A percentile compares a stretch with the other conserved stretches of the same genome.
Conservation (phyloP, 2,329 filamentous ascomycete species). For the Trichoderma sp. region DNA sequence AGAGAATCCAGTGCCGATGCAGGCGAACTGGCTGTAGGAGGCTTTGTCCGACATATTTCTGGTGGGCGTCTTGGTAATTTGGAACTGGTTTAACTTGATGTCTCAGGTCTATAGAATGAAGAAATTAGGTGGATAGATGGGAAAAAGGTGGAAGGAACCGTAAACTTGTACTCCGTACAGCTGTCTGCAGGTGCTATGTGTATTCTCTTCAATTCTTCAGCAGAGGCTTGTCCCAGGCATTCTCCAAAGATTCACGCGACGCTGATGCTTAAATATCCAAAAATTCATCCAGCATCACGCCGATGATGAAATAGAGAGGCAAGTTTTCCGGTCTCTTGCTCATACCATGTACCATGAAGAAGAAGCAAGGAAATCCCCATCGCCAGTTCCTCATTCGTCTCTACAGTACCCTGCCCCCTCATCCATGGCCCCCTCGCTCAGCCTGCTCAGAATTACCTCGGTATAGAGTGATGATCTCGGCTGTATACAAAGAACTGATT, state of each 20-base stretch:
- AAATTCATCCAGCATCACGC: not conserved
- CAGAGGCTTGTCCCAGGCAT: not conserved
- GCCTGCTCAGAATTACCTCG: not conserved
- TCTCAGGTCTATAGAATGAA: not conserved
- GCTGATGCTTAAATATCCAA: not conserved
- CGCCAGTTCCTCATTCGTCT: not conserved
- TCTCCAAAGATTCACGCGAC: not conserved
- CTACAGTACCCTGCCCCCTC: not conserved
- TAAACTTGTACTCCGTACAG: not conserved
- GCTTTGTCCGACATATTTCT: not conserved
- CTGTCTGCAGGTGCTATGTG: not conserved
- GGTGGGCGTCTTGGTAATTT: not conserved
- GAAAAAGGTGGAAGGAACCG: not conserved
- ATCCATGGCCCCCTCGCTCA: not conserved
- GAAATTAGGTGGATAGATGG: not conserved
- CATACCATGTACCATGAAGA: not conserved
- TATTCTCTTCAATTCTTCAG: not conserved
- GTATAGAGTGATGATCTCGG: not conserved
- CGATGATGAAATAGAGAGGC: not conserved
- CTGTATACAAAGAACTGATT: not conserved
- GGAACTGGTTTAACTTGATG: not conserved
- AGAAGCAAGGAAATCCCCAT: not conserved
- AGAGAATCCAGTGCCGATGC: conserved; percentile 60
- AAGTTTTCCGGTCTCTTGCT: not conserved
- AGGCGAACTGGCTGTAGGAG: conserved; percentile 40